These are phyloP conservation scores for Asterella californica DNA, from an alignment of 225 moss, liverwort and hornwort genomes.

Conservation along the genomic window DNA sequence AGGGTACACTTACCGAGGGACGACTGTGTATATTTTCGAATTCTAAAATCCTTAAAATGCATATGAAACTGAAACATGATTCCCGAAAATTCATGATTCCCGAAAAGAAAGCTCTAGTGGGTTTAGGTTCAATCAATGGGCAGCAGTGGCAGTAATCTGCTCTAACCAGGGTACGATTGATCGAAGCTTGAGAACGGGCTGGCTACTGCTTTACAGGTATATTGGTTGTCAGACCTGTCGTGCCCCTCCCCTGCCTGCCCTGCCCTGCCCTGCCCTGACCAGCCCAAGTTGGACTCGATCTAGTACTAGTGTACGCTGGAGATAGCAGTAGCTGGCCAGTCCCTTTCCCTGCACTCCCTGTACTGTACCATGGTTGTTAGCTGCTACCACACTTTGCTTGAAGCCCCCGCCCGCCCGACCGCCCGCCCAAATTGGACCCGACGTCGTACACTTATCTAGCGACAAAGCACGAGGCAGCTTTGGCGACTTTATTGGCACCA, in stretches of 20 bases:
- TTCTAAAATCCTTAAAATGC: no score
- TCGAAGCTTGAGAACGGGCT: background rate
- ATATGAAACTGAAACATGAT: no score
- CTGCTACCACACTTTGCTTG: background rate
- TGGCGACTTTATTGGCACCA: background rate
- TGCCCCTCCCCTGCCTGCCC: background rate
- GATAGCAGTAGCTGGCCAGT: background rate
- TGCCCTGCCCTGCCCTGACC: no score
- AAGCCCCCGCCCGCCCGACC: background rate
- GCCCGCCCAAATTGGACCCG: slow-evolving; percentile 7
- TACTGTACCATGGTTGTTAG: background rate
- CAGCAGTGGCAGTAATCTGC: background rate
- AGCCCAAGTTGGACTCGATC: background rate
- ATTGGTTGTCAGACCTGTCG: background rate
- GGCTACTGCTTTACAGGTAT: background rate
- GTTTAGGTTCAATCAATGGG: background rate
- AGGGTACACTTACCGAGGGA: no score
- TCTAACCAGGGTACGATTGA: background rate
- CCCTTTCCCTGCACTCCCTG: no score
- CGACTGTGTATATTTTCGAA: no score
- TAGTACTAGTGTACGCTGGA: slow-evolving; percentile 4
- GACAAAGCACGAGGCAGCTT: slow-evolving; percentile 6
- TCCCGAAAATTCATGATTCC: no score
- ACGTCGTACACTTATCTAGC: background rate
- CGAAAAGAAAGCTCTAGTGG: no score